Base-by-base conservation (phyloP, 1,284 basidiomycete species). In the Cutaneotrichosporon arboriforme region DNA sequence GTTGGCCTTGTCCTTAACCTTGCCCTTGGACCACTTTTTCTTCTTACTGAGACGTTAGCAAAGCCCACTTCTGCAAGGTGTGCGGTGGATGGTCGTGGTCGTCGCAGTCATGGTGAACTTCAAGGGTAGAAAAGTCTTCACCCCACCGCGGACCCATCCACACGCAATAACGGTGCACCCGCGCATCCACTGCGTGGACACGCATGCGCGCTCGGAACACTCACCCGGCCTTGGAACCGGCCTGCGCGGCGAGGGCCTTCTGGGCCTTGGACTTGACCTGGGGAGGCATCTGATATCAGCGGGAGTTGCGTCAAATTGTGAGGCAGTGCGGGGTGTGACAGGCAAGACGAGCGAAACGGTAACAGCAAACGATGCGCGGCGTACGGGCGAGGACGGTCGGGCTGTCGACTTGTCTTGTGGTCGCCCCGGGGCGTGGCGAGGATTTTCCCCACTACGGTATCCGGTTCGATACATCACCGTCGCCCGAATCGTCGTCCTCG, bases 21-120 rank as follows among this genome's bases (percentile, higher is more conserved):
- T 96, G 77, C 93, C 93, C 84, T 97, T 97, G 67, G 92, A 97
- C 93, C 93, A 97, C 84, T 97, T 97, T 87, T 97, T 97, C 84
- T 97, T 97, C 84, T 97, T 97, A 62, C 74, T 76, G 53, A 17
- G 2, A n/a, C 15, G 58, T 60, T 43, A 60, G 58, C 52, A n/a
- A n/a, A n/a, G n/a, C n/a, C n/a, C n/a, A n/a, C n/a, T n/a, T n/a
- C n/a, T n/a, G n/a, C n/a, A n/a, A 23, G 26, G 34, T 35, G 12
- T 13, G 34, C 8, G 34, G 34, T 8, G 34, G 31, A 17, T 12
- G 26, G 12, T 39, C 18, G 37, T 12, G 8, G 3, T 9, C 17
- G 17, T 15, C 15, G 17, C n/a, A n/a, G n/a, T n/a, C n/a, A n/a
- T n/a, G n/a, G n/a, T n/a, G n/a, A n/a, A n/a, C n/a, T n/a, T n/a